phyloP scores from a whole-genome alignment of 2,329 filamentous ascomycete genomes.

The Ophiostoma himal-ulmi region DNA sequence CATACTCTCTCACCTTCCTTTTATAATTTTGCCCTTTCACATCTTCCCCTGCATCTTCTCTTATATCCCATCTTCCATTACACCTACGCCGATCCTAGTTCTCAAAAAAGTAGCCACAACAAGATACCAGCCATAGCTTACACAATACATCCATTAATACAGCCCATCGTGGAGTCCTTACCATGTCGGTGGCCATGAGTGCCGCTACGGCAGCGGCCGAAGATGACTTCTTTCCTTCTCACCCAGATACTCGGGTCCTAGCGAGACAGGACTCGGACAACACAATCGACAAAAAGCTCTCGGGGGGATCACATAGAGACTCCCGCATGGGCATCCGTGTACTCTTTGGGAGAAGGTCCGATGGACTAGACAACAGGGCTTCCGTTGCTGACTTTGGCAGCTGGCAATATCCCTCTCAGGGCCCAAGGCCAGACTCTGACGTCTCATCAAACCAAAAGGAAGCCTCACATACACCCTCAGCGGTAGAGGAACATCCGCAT shows the following conservation, averaged over 20 bases:
- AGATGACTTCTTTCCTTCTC: slow-evolving; percentile 10
- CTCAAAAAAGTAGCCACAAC: no score
- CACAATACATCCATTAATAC: neutral
- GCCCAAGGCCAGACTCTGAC: neutral
- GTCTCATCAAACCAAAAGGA: neutral
- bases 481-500: neutral
- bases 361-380: neutral
- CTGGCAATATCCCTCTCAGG: neutral
- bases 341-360: neutral
- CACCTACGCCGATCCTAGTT: neutral
- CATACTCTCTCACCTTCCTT: neutral
- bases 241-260: neutral
- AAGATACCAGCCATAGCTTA: neutral
- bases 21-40: neutral
- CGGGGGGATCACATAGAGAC: neutral
- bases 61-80: neutral
- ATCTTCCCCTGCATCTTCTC: neutral
- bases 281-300: neutral
- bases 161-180: neutral
- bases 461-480: neutral
- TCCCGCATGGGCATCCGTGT: neutral
- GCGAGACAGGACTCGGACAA: neutral
- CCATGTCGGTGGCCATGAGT: slow-evolving; percentile 17
- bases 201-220: slow-evolving; percentile 2
- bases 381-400: neutral